These are phyloP conservation scores for Chenopodium quinoa DNA, from an alignment of 148 eudicot species.

Conservation along the genomic window DNA sequence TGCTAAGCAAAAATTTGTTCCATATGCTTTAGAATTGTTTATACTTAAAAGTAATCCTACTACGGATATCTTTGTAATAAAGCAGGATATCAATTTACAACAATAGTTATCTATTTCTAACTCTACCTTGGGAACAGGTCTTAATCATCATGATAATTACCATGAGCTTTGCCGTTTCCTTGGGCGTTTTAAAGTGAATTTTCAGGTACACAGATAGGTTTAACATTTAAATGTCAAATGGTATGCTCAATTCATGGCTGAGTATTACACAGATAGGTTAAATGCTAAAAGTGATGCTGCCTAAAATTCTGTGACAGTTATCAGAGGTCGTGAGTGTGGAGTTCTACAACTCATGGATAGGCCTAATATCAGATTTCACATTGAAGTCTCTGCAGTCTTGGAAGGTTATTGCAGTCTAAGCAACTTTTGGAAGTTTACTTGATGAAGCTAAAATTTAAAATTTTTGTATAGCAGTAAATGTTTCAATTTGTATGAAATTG, in stretches of 20 bases:
- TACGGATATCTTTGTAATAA: neutral
- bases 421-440: conserved; percentile 1
- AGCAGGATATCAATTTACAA: too few relatives aligned
- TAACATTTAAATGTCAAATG: conserved; percentile 4
- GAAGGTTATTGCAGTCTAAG: conserved; percentile 44
- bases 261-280: neutral
- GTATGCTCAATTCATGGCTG: neutral
- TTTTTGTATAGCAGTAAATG: neutral
- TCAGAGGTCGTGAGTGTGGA: conserved; percentile 59
- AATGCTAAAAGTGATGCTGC: neutral
- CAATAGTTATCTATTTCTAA: neutral
- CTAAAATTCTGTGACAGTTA: conserved; percentile 36
- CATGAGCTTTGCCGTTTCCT: conserved; percentile 95
- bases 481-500: neutral
- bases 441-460: neutral
- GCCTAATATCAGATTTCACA: conserved; percentile 58
- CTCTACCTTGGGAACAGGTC: conserved; percentile 48
- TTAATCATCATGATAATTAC: conserved; percentile 92
- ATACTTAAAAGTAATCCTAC: too few relatives aligned
- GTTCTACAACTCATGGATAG: conserved; percentile 55
- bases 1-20: neutral
- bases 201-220: conserved; percentile 52
- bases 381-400: conserved; percentile 65
- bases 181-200: conserved; percentile 80
- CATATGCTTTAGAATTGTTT: neutral